Base-by-base conservation (phyloP, 345 rosid species). In the Citrus hindsii region DNA sequence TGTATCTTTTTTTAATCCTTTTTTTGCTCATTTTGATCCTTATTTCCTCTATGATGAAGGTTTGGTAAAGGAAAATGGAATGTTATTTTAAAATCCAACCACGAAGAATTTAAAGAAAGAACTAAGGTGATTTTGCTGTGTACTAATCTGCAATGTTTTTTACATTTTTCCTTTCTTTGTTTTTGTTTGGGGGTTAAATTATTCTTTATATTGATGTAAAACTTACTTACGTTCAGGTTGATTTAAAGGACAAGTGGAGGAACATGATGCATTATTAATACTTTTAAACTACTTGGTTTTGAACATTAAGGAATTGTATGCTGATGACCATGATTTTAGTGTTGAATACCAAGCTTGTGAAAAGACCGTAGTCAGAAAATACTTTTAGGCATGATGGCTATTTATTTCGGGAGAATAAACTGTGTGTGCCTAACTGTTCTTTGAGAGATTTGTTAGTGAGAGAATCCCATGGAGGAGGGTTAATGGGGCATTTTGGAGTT, bases 191-290 rank as follows among this genome's bases (percentile, higher is more conserved):
- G 38, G 4, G 25, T 18, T 35, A 10, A 10, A 48, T 53, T 37
- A 0, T 46, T 67, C 3, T 55, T 28, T 70, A 10, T 28, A 55
- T 78, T 68, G 69, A 46, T 24, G 8, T 32, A 1, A 21, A 38
- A 9, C n/a, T 24, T 73, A 19, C 25, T 51, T 78, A 33, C 74
- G 30, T 51, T 79, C 76, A 89, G 91, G 92, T 84, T 65, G 91
- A 90, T 82, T 81, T 92, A 77, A 92, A 92, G 83, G 93, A 92
- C 76, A 89, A 90, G 32, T 92, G 96, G 96, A 86, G 93, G 79
- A 90, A 88, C 61, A 46, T 88, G 93, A 77, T 63, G 16, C 76
- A 71, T 61, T 77, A 75, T 18, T 78, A 72, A 85, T 55, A 27
- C 18, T 69, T 19, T 30, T 62, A 33, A 65, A 33, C 9, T 30